phyloP scores from a whole-genome alignment of 2,329 filamentous ascomycete species.

The Incumbomyces delicatus region DNA sequence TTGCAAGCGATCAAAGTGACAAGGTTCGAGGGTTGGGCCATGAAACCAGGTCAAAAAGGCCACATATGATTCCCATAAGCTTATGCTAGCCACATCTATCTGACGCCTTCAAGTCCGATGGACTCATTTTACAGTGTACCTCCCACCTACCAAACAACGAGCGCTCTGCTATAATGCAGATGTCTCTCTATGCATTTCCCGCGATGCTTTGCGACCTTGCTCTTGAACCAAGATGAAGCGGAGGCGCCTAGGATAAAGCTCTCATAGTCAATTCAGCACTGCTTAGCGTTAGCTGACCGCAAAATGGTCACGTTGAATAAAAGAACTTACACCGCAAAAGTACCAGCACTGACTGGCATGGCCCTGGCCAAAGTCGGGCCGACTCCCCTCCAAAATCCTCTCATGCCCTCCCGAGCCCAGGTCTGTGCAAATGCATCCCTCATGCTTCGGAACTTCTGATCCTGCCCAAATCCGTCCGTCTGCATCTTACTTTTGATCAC shows the following conservation, averaged over 20 bases:
- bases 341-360: slow-evolving; percentile 96
- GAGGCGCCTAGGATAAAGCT: slow-evolving; percentile 29
- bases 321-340: slow-evolving; percentile 62
- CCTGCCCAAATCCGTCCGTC: slow-evolving; percentile 75
- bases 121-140: too few species aligned
- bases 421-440: slow-evolving; percentile 80
- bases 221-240: too few species aligned
- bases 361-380: slow-evolving; percentile 83
- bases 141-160: not conserved
- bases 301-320: not conserved
- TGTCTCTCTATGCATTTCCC: not conserved
- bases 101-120: too few species aligned
- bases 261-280: slow-evolving; percentile 40
- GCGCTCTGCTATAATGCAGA: not conserved
- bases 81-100: not conserved
- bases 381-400: slow-evolving; percentile 92
- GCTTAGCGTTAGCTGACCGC: slow-evolving; percentile 9
- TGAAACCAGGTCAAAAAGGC: too few species aligned
- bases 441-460: slow-evolving; percentile 70
- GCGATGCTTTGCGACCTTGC: not conserved
- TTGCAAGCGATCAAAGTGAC: slow-evolving; percentile 1
- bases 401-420: slow-evolving; percentile 62
- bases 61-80: not conserved
- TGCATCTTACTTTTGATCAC: slow-evolving; percentile 99
- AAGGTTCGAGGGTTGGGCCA: not conserved